phyloP scores from a whole-genome alignment of 2,329 filamentous ascomycete genomes.

The Pseudogymnoascus sp. region DNA sequence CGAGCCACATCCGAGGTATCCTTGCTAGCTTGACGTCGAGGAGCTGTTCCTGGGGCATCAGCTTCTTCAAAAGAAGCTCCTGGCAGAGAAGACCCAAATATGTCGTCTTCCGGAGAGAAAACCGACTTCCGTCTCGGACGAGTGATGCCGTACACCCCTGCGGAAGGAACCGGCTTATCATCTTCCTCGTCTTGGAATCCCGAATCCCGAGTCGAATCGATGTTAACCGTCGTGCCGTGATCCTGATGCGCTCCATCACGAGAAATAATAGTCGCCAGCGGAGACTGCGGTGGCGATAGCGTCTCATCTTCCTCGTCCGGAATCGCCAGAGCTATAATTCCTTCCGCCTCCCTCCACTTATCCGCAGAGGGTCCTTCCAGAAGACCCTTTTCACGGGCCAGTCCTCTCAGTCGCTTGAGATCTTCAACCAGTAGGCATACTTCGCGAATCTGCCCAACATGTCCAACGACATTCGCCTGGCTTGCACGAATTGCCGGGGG shows the following conservation, averaged over 20 bases:
- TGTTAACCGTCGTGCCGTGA: slow-evolving; percentile 27
- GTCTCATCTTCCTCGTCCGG: slow-evolving; percentile 52
- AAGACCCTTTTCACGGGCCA: slow-evolving; percentile 61
- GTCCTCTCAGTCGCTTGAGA: slow-evolving; percentile 66
- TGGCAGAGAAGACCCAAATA: slow-evolving; percentile 40
- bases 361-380: slow-evolving; percentile 49
- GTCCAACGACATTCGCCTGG: slow-evolving; percentile 72
- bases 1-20: slow-evolving; percentile 44
- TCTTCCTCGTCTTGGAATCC: slow-evolving; percentile 36
- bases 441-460: slow-evolving; percentile 77
- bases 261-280: slow-evolving; percentile 14
- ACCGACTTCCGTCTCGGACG: slow-evolving; percentile 49
- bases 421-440: slow-evolving; percentile 76
- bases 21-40: slow-evolving; percentile 20
- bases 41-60: neutral
- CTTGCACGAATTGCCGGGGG: slow-evolving; percentile 73
- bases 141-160: slow-evolving; percentile 40
- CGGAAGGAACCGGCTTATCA: slow-evolving; percentile 42
- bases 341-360: slow-evolving; percentile 75
- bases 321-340: slow-evolving; percentile 77
- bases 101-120: slow-evolving; percentile 58
- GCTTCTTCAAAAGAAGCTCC: neutral
- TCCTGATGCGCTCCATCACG: neutral
- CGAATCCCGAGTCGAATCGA: slow-evolving; percentile 41
- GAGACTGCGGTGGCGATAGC: slow-evolving; percentile 24